Conservation (phyloP, 2,329 filamentous ascomycete genomes). For the Neopestalotiopsis sp. region DNA sequence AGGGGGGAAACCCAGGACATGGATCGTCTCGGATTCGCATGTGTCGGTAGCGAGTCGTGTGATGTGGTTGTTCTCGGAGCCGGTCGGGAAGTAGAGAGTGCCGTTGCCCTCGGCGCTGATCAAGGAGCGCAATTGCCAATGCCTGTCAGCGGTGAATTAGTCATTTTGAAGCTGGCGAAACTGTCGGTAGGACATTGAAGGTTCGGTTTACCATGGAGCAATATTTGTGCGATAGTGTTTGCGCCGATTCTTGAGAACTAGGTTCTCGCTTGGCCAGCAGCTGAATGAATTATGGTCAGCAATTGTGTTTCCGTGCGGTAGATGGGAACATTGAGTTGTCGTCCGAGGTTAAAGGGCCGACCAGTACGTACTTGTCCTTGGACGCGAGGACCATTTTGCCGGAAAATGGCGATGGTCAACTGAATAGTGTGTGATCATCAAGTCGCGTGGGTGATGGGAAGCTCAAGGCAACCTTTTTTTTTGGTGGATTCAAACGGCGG, state of each 20-base stretch:
- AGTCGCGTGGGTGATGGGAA: slow-evolving; percentile 9
- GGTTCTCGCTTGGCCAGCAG: slow-evolving; percentile 68
- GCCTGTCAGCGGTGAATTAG: slow-evolving; percentile 51
- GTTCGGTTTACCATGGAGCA: slow-evolving; percentile 63
- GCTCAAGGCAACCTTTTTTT: neutral
- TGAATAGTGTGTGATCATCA: slow-evolving; percentile 10
- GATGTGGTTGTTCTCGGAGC: slow-evolving; percentile 67
- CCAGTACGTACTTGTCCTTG: slow-evolving; percentile 17
- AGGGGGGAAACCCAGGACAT: slow-evolving; percentile 73
- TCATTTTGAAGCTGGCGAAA: neutral
- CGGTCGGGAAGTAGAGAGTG: slow-evolving; percentile 84
- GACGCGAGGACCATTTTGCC: slow-evolving; percentile 16
- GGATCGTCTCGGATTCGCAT: slow-evolving; percentile 75
- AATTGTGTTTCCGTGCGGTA: neutral
- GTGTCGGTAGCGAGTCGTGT: slow-evolving; percentile 73
- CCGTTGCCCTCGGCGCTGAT: slow-evolving; percentile 81
- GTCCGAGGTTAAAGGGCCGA: slow-evolving; percentile 16
- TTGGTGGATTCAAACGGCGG: neutral
- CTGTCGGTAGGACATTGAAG: slow-evolving; percentile 20
- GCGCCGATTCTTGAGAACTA: slow-evolving; percentile 65
- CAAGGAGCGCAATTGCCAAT: slow-evolving; percentile 89
- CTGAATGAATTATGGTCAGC: slow-evolving; percentile 43
- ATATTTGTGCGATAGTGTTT: slow-evolving; percentile 73
- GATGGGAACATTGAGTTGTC: neutral
- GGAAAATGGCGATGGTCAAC: slow-evolving; percentile 17